Evolutionary conservation across 2,329 filamentous ascomycete species (phyloP).

Genomic region (Simplicillium aogashimaense): DNA sequence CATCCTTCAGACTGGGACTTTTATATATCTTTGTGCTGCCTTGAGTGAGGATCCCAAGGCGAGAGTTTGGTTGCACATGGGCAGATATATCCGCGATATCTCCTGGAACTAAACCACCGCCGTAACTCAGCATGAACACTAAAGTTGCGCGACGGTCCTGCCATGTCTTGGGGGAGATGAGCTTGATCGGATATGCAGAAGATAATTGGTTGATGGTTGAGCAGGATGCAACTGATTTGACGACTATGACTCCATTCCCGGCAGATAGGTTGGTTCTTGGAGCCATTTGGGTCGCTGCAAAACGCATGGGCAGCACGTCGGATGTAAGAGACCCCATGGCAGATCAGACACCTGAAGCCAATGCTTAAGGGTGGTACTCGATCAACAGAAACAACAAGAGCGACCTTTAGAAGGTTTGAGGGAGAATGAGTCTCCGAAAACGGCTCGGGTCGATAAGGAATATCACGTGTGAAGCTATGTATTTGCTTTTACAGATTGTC

Average conservation of each 20-base stretch:
- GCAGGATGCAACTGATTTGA: slow-evolving; percentile 56
- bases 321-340: too few relatives aligned
- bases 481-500: too few relatives aligned
- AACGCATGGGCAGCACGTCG: background rate
- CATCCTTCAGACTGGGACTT: slow-evolving; percentile 38
- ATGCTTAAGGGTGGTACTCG: too few relatives aligned
- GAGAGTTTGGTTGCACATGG: slow-evolving; percentile 47
- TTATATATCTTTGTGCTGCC: slow-evolving; percentile 89
- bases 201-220: slow-evolving; percentile 60
- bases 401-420: too few relatives aligned
- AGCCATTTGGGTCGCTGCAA: background rate
- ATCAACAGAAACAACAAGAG: too few relatives aligned
- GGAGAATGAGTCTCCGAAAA: background rate
- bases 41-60: slow-evolving; percentile 51
- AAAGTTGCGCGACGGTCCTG: slow-evolving; percentile 53
- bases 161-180: slow-evolving; percentile 63
- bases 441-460: background rate
- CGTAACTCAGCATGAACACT: slow-evolving; percentile 79
- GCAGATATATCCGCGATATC: slow-evolving; percentile 67
- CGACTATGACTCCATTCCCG: slow-evolving; percentile 63
- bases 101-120: slow-evolving; percentile 74
- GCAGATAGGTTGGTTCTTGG: slow-evolving; percentile 51
- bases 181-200: slow-evolving; percentile 82
- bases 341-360: too few relatives aligned
- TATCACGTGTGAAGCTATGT: too few relatives aligned